These are phyloP conservation scores for Chaetoceros muelleri DNA, from an alignment of 108 stramenopile species.

Conservation along the genomic window DNA sequence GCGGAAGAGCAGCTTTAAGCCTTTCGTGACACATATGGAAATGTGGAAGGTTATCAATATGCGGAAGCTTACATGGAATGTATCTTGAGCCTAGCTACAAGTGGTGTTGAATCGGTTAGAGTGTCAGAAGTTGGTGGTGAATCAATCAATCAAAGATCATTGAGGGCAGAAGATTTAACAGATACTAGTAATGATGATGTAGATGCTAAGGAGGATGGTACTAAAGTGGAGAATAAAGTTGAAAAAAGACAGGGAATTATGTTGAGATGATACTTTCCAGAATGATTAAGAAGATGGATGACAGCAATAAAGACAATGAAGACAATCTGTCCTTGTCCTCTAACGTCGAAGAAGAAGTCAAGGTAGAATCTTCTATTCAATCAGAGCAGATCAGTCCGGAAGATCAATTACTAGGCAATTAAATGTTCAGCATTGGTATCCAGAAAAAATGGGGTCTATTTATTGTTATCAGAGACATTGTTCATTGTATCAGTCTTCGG, in stretches of 20 bases:
- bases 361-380: slow-evolving; percentile 11
- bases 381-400: slow-evolving; percentile 19
- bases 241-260: background rate
- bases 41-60: slow-evolving; percentile 40
- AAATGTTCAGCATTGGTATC: slow-evolving; percentile 79
- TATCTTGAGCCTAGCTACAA: slow-evolving; percentile 63
- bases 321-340: background rate
- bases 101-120: slow-evolving; percentile 55
- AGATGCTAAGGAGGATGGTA: slow-evolving; percentile 12
- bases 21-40: slow-evolving; percentile 53
- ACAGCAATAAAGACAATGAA: slow-evolving; percentile 11
- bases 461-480: slow-evolving; percentile 61
- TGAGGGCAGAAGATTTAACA: slow-evolving; percentile 14
- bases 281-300: slow-evolving; percentile 15
- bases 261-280: background rate
- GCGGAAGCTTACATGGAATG: slow-evolving; percentile 78
- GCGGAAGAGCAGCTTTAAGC: slow-evolving; percentile 49
- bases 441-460: slow-evolving; percentile 10
- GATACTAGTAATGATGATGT: slow-evolving; percentile 10
- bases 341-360: slow-evolving; percentile 7
- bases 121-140: slow-evolving; percentile 35
- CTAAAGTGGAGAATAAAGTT: slow-evolving; percentile 10
- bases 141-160: slow-evolving; percentile 9
- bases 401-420: slow-evolving; percentile 78
- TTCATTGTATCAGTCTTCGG: slow-evolving; percentile 47